phyloP scores from a whole-genome alignment of 164 flowering plant genomes.

The Santalum album region DNA sequence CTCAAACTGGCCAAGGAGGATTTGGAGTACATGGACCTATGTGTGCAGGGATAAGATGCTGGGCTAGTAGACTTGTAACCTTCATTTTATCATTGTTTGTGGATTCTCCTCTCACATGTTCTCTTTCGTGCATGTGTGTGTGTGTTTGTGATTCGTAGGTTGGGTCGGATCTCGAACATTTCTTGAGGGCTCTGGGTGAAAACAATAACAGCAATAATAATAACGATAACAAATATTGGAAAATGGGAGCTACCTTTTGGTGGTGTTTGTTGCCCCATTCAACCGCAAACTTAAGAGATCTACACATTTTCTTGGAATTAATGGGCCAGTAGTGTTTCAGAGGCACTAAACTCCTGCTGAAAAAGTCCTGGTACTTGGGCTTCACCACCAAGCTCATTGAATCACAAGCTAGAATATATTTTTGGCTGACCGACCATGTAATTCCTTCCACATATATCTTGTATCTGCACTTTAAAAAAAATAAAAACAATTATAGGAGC shows the following conservation, averaged over 20 bases:
- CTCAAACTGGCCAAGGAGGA: too few species aligned
- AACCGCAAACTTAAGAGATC: constrained; percentile 8
- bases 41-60: too few species aligned
- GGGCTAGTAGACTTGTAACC: too few species aligned
- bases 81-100: too few species aligned
- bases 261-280: constrained; percentile 8
- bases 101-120: too few species aligned
- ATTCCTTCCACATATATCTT: constrained; percentile 12
- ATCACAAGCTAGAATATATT: constrained; percentile 14
- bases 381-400: constrained; percentile 1
- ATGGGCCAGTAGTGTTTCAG: constrained; percentile 9
- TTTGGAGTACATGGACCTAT: too few species aligned
- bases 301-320: background rate
- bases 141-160: too few species aligned
- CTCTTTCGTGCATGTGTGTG: too few species aligned
- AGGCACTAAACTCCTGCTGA: constrained; percentile 5
- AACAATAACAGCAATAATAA: too few species aligned
- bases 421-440: constrained; percentile 13
- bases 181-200: too few species aligned
- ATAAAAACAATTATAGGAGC: background rate
- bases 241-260: constrained; percentile 1
- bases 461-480: background rate
- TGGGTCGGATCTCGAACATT: too few species aligned
- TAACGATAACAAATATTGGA: too few species aligned
- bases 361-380: constrained; percentile 10